Base-by-base conservation (phyloP, 371 early-diverging fungal species). In the Caulochytrium protostelioides region DNA sequence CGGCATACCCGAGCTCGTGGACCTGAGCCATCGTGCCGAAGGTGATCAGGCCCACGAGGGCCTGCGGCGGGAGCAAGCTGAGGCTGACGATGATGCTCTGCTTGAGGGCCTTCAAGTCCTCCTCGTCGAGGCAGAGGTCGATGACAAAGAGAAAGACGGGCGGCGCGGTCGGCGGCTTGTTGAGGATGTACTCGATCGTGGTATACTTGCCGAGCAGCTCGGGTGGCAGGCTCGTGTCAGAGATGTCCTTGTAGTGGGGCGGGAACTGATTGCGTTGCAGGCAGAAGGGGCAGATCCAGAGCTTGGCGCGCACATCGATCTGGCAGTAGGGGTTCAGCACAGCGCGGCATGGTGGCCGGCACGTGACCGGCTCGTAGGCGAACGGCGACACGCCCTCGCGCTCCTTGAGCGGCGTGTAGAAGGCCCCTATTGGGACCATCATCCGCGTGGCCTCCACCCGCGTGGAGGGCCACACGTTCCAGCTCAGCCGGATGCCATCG, bases 221-320 rank as follows among this genome's bases (percentile, higher is more conserved):
- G n/a, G 91, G 81, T 1, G 98, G 97, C 42, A 98, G 70, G 45
- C 87, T 86, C 36, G 79, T 79, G 36, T 71, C 74, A 22, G 86
- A 77, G 42, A 99, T 94, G 52, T 97, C 94, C 49, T 80, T 76
- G 57, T 98, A 98, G 49, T 99, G 98, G 41, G 91, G 83, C 24
- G 99, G 99, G 46, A 98, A 79, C 41, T 76, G 76, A 59, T 98
- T 99, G 42, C 94, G 80, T 50, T 80, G 79, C 43, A 89, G 59
- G 50, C 99, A 99, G 61, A 99, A 95, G 6, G 94, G 83, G 55
- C 99, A 99, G 42, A 85, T 86, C 99, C 99, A 99, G 31, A 92
- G 69, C 56, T 84, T 84, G 35, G 75, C 79, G 26, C 82, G 77
- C 31, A 83, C 83, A 49, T 97, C 91, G 5, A 46, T 55, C 50